Evolutionary conservation across 106 monocot genomes (phyloP).

Genomic region (Dioscorea zingiberensis): DNA sequence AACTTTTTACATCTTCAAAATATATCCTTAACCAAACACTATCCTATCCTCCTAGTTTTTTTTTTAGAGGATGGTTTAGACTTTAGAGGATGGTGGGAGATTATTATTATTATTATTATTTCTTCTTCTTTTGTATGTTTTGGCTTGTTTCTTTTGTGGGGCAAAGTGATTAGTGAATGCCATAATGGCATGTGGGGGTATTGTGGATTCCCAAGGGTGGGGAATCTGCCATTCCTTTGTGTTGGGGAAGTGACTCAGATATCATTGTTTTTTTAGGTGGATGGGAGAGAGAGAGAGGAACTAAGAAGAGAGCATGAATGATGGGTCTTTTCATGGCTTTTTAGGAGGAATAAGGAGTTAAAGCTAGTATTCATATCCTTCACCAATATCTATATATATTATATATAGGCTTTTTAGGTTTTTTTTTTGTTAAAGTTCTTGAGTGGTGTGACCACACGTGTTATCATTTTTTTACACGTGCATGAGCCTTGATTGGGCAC

Average conservation of each 20-base stretch:
- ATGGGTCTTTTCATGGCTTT: neutral
- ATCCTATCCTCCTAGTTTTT: conserved; percentile 28
- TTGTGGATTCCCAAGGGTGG: conserved; percentile 20
- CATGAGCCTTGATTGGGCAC: neutral
- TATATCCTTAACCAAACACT: neutral
- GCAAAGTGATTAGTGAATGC: conserved; percentile 2
- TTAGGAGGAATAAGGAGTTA: neutral
- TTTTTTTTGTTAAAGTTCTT: conserved; percentile 2
- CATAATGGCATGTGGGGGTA: conserved; percentile 11
- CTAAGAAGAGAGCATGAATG: too few species aligned
- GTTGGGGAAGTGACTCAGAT: neutral
- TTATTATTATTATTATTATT: conserved; percentile 7
- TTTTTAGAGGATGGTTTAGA: conserved; percentile 19
- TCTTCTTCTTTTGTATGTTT: conserved; percentile 8
- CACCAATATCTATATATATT: neutral
- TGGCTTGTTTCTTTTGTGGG: conserved; percentile 3
- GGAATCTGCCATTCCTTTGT: conserved; percentile 11
- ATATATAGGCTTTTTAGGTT: neutral
- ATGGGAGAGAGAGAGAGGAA: too few species aligned
- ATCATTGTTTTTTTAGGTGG: conserved; percentile 23
- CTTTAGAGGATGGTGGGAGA: conserved; percentile 2
- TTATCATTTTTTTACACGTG: conserved; percentile 7
- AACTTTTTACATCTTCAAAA: conserved; percentile 18
- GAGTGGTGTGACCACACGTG: conserved; percentile 11
- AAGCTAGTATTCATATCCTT: too few species aligned